Evolutionary conservation across 2,329 filamentous ascomycete genomes (phyloP).

Genomic region (Coniochaeta sp.): DNA sequence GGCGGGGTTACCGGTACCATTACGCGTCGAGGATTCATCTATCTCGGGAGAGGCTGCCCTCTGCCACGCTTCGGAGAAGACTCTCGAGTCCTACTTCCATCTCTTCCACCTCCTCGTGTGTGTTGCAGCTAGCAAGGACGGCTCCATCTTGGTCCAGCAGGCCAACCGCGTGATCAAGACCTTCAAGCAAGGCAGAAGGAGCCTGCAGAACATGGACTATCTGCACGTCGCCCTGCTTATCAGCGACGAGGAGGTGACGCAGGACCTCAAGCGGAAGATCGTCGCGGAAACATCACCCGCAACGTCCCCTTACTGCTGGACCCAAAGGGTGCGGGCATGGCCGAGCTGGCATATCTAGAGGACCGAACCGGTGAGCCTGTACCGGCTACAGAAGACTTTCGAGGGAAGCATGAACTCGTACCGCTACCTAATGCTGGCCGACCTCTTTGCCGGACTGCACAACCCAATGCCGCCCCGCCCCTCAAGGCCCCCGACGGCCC

Average conservation of each 20-base stretch:
- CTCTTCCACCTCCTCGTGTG: conserved; percentile 44
- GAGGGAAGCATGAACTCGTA: conserved; percentile 38
- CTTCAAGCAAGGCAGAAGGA: conserved; percentile 31
- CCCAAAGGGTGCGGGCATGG: conserved; percentile 22
- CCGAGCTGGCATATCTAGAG: conserved; percentile 41
- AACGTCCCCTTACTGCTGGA: conserved; percentile 47
- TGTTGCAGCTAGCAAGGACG: conserved; percentile 25
- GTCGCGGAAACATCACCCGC: conserved; percentile 41
- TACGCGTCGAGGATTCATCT: too few species aligned
- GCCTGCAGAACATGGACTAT: conserved; percentile 40
- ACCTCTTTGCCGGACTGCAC: conserved; percentile 39
- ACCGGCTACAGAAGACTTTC: conserved; percentile 40
- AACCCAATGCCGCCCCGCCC: conserved; percentile 20
- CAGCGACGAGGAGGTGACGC: conserved; percentile 32
- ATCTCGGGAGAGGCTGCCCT: conserved; percentile 19
- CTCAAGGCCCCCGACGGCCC: too few species aligned
- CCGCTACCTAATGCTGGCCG: conserved; percentile 44
- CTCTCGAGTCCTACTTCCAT: conserved; percentile 44
- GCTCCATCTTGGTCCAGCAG: conserved; percentile 21
- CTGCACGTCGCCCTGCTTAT: conserved; percentile 40
- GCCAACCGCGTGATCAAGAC: conserved; percentile 32
- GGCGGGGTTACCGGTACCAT: too few species aligned
- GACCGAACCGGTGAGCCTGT: conserved; percentile 30
- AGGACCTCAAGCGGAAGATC: conserved; percentile 30
- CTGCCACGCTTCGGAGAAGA: conserved; percentile 42